These are phyloP conservation scores for Monosporascus sp. DNA, from an alignment of 2,329 filamentous ascomycete genomes.

Conservation along the genomic window DNA sequence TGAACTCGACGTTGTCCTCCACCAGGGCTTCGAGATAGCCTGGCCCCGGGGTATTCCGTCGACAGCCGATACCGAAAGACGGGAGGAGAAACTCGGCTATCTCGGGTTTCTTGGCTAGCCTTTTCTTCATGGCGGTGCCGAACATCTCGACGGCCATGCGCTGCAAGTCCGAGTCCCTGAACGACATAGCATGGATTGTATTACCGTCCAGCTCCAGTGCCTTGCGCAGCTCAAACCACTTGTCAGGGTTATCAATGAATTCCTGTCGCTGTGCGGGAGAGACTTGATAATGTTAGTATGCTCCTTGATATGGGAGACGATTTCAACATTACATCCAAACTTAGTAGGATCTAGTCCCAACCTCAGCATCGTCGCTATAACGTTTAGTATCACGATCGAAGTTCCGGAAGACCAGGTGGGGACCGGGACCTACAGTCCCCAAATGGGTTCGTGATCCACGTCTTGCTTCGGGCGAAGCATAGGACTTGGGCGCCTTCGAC, in stretches of 20 bases:
- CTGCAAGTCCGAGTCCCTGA: conserved; percentile 34
- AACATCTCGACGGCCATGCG: conserved; percentile 25
- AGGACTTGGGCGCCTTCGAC: conserved; percentile 34
- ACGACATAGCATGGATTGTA: conserved; percentile 35
- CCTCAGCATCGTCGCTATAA: conserved; percentile 31
- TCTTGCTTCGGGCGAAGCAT: conserved; percentile 44
- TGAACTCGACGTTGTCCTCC: conserved; percentile 35
- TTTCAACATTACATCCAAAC: conserved; percentile 31
- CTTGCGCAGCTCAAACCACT: conserved; percentile 37
- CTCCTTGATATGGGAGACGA: no score
- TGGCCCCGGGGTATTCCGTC: conserved; percentile 38
- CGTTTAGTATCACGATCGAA: conserved; percentile 1
- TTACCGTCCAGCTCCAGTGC: conserved; percentile 38
- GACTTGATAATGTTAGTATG: conserved; percentile 21
- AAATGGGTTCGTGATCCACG: conserved; percentile 45
- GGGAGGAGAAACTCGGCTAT: conserved; percentile 38
- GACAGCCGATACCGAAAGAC: conserved; percentile 38
- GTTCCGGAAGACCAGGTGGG: background rate
- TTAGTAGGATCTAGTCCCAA: conserved; percentile 35
- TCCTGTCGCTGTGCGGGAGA: conserved; percentile 31
- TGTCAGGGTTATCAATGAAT: conserved; percentile 32
- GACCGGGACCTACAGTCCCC: conserved; percentile 29
- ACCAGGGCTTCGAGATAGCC: conserved; percentile 41
- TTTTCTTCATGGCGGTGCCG: conserved; percentile 32
- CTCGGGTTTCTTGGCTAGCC: conserved; percentile 37